These are phyloP conservation scores for Dysphania ambrosioides DNA, from an alignment of 148 eudicot species.

Conservation along the genomic window DNA sequence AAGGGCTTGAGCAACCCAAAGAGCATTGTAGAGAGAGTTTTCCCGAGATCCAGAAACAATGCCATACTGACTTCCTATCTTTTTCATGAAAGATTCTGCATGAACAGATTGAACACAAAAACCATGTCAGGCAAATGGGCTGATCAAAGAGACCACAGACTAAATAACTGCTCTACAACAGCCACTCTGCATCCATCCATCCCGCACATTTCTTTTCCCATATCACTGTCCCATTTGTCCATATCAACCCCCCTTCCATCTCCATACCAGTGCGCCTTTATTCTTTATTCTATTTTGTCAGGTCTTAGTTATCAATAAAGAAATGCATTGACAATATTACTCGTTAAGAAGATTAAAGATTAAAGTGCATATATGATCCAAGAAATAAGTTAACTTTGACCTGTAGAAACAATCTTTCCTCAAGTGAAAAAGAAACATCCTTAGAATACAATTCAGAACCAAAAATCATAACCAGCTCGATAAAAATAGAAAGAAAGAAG, in stretches of 20 bases:
- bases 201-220: background rate
- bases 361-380: background rate
- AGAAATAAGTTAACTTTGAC: background rate
- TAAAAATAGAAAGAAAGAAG: background rate
- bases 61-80: constrained; percentile 79
- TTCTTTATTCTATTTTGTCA: background rate
- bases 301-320: background rate
- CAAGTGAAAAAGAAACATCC: background rate
- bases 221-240: background rate
- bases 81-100: constrained; percentile 66
- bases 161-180: background rate
- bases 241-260: background rate
- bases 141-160: background rate
- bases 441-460: background rate
- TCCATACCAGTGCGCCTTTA: background rate
- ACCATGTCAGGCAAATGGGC: background rate
- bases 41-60: constrained; percentile 79
- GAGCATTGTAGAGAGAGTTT: constrained; percentile 84
- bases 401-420: background rate
- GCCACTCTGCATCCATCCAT: background rate
- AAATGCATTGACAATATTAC: background rate
- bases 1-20: constrained; percentile 97
- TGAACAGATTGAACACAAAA: constrained; percentile 20
- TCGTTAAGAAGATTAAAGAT: background rate
- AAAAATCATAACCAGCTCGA: background rate